These are phyloP conservation scores for Houttuynia cordata DNA, from an alignment of 164 flowering plant genomes.

Conservation along the genomic window DNA sequence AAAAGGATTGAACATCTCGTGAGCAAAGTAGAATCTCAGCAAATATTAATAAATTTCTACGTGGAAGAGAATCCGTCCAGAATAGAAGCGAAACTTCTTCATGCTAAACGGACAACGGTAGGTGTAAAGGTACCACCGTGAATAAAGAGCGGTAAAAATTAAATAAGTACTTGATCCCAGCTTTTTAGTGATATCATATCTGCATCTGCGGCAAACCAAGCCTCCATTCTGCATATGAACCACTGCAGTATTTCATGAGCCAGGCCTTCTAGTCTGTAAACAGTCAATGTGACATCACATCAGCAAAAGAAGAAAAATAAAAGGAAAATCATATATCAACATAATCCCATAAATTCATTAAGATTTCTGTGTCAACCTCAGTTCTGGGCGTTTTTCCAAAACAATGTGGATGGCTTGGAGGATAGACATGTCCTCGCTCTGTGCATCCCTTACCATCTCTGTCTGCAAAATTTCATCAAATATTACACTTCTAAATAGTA, in stretches of 20 bases:
- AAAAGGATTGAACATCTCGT: too few species aligned
- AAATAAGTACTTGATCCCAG: conserved; percentile 65
- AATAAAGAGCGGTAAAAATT: too few species aligned
- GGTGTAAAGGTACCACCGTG: too few species aligned
- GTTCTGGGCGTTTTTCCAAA: conserved; percentile 48
- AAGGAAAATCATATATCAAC: too few species aligned
- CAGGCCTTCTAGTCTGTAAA: conserved; percentile 59
- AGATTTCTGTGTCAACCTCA: conserved; percentile 34
- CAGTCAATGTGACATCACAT: neutral
- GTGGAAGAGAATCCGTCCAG: too few species aligned
- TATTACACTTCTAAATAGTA: conserved; percentile 4
- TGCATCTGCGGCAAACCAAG: conserved; percentile 94
- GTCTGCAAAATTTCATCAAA: conserved; percentile 29
- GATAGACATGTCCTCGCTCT: conserved; percentile 61
- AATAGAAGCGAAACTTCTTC: too few species aligned
- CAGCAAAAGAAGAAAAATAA: too few species aligned
- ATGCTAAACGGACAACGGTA: too few species aligned
- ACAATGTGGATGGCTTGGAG: conserved; percentile 66
- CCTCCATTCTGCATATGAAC: conserved; percentile 93
- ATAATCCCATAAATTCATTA: neutral
- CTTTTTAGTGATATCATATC: conserved; percentile 78
- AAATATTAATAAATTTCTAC: too few species aligned
- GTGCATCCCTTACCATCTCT: conserved; percentile 70
- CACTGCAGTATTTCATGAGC: conserved; percentile 77
- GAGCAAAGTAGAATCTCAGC: too few species aligned